Base-by-base conservation (phyloP, 306 rosid genomes). In the Astragalus membranaceus region DNA sequence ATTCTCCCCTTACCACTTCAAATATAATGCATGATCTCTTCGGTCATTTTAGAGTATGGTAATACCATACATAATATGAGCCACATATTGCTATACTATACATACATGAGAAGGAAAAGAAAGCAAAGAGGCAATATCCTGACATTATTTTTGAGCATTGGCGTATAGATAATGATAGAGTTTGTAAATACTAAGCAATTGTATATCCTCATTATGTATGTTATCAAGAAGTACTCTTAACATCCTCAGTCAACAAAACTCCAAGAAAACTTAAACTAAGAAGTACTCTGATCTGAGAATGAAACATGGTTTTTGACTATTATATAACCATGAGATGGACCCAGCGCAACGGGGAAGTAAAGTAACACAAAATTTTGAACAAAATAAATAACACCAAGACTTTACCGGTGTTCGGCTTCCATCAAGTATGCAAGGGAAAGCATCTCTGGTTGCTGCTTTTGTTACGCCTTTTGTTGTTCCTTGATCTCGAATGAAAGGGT, bases 341-440 rank as follows among this genome's bases (percentile, higher is more conserved):
- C 64, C 56, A 51, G 37, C 13, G 41, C 32, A 50, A 7, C 30
- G 30, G 37, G 12, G 12, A 62, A 70, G 55, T 56, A 75, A 33
- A 73, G 62, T 62, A 77, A 49, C 15, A 7, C 6, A 37, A 58
- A 39, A 20, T 35, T 50, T 15, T 11, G 43, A 61, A 77, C 15
- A 62, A 46, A 79, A 57, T 5, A 46, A 69, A 75, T 36, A 52
- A 41, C 5, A 44, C 46, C 44, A 26, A 10, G 78, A 63, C 76
- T 69, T 63, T 94, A 94, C 99, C 83, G 95, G 96, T 0, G 96
- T 91, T 69, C 88, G 88, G 85, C 87, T 87, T 80, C 99, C 99
- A 57, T 91, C 97, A 70, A 71, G 83, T 73, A 85, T 78, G 69
- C 55, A 83, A 44, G 89, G 90, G 73, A 90, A 88, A 15, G 86